Evolutionary conservation across 2,329 filamentous ascomycete species (phyloP).

Genomic region (Xylariaceae sp.): DNA sequence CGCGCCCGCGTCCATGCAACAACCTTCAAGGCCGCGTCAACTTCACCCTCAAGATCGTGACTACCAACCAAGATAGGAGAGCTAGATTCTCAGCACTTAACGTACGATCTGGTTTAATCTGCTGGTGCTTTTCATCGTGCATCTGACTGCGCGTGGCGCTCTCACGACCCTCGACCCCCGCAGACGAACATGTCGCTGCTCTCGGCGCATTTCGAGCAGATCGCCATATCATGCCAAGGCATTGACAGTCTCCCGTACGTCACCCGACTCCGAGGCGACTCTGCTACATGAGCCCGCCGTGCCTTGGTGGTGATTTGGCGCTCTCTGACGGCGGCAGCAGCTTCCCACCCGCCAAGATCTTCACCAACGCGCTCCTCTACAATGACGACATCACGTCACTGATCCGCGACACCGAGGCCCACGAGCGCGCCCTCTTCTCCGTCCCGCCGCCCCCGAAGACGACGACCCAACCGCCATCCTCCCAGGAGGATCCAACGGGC

Average conservation of each 20-base stretch:
- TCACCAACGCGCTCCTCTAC: slow-evolving; percentile 85
- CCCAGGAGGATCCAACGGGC: slow-evolving; percentile 38
- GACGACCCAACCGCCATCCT: slow-evolving; percentile 33
- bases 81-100: no score
- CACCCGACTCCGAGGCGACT: no score
- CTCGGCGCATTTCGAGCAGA: slow-evolving; percentile 67
- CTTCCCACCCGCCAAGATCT: slow-evolving; percentile 86
- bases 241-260: slow-evolving; percentile 65
- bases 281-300: no score
- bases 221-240: slow-evolving; percentile 65
- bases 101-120: no score
- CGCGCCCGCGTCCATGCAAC: no score
- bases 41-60: no score
- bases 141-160: no score
- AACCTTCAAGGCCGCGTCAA: no score
- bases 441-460: slow-evolving; percentile 61
- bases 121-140: no score
- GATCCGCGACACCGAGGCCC: slow-evolving; percentile 89
- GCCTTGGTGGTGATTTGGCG: neutral
- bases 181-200: slow-evolving; percentile 64
- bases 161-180: no score
- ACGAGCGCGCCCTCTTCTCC: slow-evolving; percentile 92
- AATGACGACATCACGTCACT: slow-evolving; percentile 88
- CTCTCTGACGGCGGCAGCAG: no score
- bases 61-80: no score